Base-by-base conservation (phyloP, 768 basidiomycete genomes). In the Epithele typhae region DNA sequence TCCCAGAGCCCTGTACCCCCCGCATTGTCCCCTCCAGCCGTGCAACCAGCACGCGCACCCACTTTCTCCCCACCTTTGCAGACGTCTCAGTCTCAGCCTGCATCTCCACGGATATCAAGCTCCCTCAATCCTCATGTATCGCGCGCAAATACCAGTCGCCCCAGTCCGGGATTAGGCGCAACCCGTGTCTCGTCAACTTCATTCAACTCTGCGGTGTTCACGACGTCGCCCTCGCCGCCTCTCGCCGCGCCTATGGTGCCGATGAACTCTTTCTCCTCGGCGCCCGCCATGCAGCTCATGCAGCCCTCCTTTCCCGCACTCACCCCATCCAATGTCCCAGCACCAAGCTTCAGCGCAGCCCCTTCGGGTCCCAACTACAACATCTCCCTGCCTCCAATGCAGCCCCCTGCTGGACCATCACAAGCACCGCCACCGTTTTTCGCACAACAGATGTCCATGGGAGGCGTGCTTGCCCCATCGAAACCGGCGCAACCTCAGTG, bases 401-500 rank as follows among this genome's bases (percentile, higher is more conserved):
- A 58, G 30, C 41, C 41, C 2, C 59, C 66, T 5, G 52, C 58
- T 25, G 59, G 38, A 40, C 58, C 53, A 14, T 43, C 59, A 4
- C 53, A 61, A 37, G 50, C 62, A 22, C 53, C 64, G n/a, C 45
- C 42, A 9, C 53, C 61, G 0, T 48, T 62, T 43, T 56, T 63
- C 36, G 61, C 53, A 0, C 12, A 52, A 10, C 52, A 55, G 15
- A 46, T 57, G 45, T 25, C 65, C 4, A 77, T 78, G 69, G 68
- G 74, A 22, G 68, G 72, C 37, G 62, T 88, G 42, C 65, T 90
- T 19, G 70, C 77, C 4, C 89, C 88, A 3, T 81, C 80, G 15
- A 81, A 74, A 59, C 80, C 81, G 24, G 60, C 76, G 23, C 78
- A 79, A 50, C 70, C 77, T 10, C 66, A 74, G 10, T 75, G 78